Percentiles rank a stretch among this genome's conserved stretches.
phyloP scores from a whole-genome alignment of 495 filamentous ascomycete genomes.

The Cryomyces minteri region DNA sequence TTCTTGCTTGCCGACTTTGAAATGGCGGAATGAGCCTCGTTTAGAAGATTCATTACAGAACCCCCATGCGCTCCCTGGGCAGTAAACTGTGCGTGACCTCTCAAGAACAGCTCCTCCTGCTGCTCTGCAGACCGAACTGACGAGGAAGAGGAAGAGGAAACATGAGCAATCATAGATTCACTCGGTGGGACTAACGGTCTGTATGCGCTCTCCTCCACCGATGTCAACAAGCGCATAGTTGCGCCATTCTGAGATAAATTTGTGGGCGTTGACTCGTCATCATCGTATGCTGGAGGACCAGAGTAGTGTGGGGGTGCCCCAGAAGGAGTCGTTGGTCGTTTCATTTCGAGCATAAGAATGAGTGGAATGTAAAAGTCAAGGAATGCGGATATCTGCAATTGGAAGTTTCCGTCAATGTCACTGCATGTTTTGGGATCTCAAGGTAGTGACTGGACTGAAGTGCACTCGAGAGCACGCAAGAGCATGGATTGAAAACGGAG shows the following conservation, averaged over 20 bases:
- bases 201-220: slow-evolving; percentile 28
- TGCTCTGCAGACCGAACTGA: too few species aligned
- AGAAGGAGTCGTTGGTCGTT: not conserved
- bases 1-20: slow-evolving; percentile 6
- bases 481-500: too few species aligned
- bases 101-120: not conserved
- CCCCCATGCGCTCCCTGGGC: not conserved
- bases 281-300: slow-evolving; percentile 3
- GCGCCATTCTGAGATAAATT: slow-evolving; percentile 25
- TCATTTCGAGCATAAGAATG: not conserved
- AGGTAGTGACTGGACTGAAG: too few species aligned
- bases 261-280: slow-evolving; percentile 11
- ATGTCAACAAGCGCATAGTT: slow-evolving; percentile 43
- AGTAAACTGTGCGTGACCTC: not conserved
- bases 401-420: too few species aligned
- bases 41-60: not conserved
- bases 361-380: not conserved
- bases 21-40: not conserved
- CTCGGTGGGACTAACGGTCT: slow-evolving; percentile 23
- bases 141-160: slow-evolving; percentile 5
- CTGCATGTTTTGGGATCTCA: too few species aligned
- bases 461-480: too few species aligned
- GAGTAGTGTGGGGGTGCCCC: not conserved
- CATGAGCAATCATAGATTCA: slow-evolving; percentile 9
- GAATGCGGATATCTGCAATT: not conserved